A percentile compares a stretch with the other conserved stretches of the same genome.
Evolutionary conservation across 768 basidiomycete species (phyloP).

Genomic region (Porpolomopsis calyptriformis): DNA sequence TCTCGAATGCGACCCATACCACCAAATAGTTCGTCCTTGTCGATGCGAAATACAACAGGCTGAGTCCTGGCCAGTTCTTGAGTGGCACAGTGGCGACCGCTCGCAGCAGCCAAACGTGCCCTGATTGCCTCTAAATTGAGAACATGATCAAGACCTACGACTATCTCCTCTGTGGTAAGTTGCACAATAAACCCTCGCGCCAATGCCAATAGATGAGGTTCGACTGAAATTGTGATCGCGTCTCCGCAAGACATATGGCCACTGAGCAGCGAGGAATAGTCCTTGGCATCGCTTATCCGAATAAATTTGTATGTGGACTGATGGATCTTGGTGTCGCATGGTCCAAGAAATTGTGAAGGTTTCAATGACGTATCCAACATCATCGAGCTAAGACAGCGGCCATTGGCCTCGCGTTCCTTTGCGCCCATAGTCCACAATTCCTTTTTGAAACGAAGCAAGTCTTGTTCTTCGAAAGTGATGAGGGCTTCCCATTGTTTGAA

Average conservation of each 20-base stretch:
- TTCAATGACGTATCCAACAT: conserved; percentile 36
- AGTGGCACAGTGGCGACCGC: background rate
- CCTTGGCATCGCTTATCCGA: conserved; percentile 15
- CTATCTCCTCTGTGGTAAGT: conserved; percentile 50
- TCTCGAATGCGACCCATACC: conserved; percentile 85
- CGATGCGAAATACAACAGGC: conserved; percentile 64
- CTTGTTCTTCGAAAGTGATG: conserved; percentile 77
- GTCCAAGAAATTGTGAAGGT: conserved; percentile 7
- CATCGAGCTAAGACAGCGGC: conserved; percentile 83
- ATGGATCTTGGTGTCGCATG: conserved; percentile 48
- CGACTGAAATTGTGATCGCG: conserved; percentile 77
- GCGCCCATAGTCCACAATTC: conserved; percentile 93
- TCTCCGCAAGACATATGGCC: conserved; percentile 76
- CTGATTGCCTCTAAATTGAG: conserved; percentile 43
- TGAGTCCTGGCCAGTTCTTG: conserved; percentile 3
- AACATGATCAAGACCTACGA: conserved; percentile 76
- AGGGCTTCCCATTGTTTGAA: conserved; percentile 88
- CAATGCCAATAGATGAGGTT: conserved; percentile 76
- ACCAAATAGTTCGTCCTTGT: conserved; percentile 83
- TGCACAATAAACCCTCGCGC: conserved; percentile 75
- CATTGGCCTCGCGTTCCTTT: conserved; percentile 63
- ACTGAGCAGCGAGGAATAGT: conserved; percentile 45
- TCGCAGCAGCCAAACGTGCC: conserved; percentile 23
- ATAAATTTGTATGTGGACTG: conserved; percentile 69
- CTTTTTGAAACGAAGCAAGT: conserved; percentile 71